Evolutionary conservation across 164 flowering plant genomes (phyloP), one percentile per base, ranked within the genome.

Genomic region (Stephania cephalantha): DNA sequence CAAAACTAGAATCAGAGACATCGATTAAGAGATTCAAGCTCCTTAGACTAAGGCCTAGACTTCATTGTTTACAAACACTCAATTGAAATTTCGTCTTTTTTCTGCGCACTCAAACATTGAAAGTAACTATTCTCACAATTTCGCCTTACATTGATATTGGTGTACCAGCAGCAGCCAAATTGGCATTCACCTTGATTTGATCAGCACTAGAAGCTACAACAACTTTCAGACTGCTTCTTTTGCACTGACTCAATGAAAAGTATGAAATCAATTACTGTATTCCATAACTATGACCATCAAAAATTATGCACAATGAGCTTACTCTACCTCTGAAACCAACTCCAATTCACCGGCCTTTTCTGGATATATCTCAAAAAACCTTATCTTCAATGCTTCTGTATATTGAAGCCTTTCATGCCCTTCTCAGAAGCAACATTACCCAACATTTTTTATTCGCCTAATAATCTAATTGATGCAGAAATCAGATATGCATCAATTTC

Each of bases 131-230:
- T 15, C 35, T 4, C 64, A 12, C 1, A 1, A 35, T 35, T 55
- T 68, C 9, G 67, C 69, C 96, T 88, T 87, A 95, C 98, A 90
- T 80, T 70, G 98, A 87, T 75, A 87, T 42, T 35, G 93, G 89
- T 79, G 93, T 82, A 73, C 94, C 93, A 75, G 97, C 97, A 77
- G 98, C 99, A 75, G 90, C 90, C 79, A 95, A 83, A 83, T 93
- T 95, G 31, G 97, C 97, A 81, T 95, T 90, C 52, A 95, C 98
- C 83, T 93, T 95, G 84, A 93, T 84, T 20, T 97, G 91, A 82
- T 93, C 98, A 82, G 99, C 99, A 88, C 98, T 95, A 46, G 99
- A 95, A 74, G 98, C 99, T 80, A 95, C 99, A 61, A 98, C 97
- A 82, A 95, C 95, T 87, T 92, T 95, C 44, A 95, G 95, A 74